Percentiles rank a stretch among this genome's conserved stretches.
These are phyloP conservation scores for Acacia acuminata DNA, from an alignment of 306 rosid species.

Conservation along the genomic window DNA sequence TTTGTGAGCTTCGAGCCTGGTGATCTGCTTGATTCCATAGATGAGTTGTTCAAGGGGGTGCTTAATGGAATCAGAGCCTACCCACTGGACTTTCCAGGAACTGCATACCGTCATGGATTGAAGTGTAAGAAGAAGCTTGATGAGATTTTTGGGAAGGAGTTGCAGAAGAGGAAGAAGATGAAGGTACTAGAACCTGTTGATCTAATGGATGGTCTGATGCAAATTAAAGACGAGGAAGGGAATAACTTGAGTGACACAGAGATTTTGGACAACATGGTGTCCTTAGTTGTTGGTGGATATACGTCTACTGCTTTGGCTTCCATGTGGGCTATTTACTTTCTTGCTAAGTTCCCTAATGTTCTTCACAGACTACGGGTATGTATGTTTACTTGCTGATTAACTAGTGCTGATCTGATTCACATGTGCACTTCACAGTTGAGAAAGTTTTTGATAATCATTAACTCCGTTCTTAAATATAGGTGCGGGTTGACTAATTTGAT, in stretches of 20 bases:
- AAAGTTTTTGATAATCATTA: not conserved
- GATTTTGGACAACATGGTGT: constrained; percentile 47
- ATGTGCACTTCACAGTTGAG: not conserved
- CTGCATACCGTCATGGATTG: constrained; percentile 30
- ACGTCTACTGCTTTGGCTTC: constrained; percentile 31
- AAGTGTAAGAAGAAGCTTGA: constrained; percentile 44
- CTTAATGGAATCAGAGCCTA: constrained; percentile 42
- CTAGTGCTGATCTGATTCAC: not conserved
- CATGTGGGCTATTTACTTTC: constrained; percentile 47
- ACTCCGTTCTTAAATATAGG: too few species aligned
- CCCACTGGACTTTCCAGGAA: constrained; percentile 48
- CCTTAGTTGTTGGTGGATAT: constrained; percentile 43
- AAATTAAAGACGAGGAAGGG: constrained; percentile 48
- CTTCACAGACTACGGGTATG: constrained; percentile 42
- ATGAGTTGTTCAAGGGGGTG: constrained; percentile 15
- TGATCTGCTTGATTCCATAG: not conserved
- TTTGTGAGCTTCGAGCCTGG: constrained; percentile 25
- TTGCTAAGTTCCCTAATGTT: constrained; percentile 44
- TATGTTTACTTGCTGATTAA: not conserved
- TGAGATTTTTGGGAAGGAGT: constrained; percentile 38
- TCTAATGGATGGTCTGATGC: constrained; percentile 56
- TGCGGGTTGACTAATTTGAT: too few species aligned
- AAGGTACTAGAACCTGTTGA: constrained; percentile 21
- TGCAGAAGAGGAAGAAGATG: constrained; percentile 39
- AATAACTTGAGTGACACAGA: constrained; percentile 42